A percentile compares a stretch with the other conserved stretches of the same genome.
phyloP scores from a whole-genome alignment of 441 rosid species.

The Brassica balearica region DNA sequence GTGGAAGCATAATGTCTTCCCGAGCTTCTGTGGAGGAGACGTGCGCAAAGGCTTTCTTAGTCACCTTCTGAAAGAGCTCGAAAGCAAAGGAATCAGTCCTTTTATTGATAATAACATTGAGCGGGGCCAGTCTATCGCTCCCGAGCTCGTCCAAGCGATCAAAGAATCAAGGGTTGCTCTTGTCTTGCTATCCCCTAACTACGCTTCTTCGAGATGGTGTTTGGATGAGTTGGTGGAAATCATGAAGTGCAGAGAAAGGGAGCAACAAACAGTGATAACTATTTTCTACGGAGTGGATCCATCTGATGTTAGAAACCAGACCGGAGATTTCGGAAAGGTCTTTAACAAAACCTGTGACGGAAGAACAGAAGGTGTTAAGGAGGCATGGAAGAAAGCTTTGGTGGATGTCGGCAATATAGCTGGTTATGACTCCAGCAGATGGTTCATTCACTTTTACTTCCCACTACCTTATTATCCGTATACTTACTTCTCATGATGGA shows the following conservation, averaged over 20 bases:
- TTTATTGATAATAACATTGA: slow-evolving; percentile 8
- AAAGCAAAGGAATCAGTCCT: slow-evolving; percentile 12
- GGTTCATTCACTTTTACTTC: background rate
- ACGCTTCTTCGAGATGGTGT: slow-evolving; percentile 37
- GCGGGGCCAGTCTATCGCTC: slow-evolving; percentile 12
- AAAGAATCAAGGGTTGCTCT: slow-evolving; percentile 23
- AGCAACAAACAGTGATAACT: slow-evolving; percentile 30
- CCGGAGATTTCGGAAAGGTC: background rate
- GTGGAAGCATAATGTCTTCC: background rate
- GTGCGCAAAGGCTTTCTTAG: slow-evolving; percentile 17
- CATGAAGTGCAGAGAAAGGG: background rate
- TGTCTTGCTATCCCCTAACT: slow-evolving; percentile 29
- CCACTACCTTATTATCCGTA: background rate
- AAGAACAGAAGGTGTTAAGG: background rate
- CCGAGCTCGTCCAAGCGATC: slow-evolving; percentile 22
- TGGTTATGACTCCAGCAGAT: background rate
- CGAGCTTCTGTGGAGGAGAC: slow-evolving; percentile 18
- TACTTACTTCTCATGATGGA: background rate
- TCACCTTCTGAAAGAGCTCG: background rate
- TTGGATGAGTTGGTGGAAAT: slow-evolving; percentile 30
- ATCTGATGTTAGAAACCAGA: slow-evolving; percentile 22
- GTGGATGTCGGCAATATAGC: background rate
- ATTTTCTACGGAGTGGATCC: slow-evolving; percentile 28
- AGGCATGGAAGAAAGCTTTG: background rate
- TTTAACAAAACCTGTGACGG: background rate